Percentiles rank a stretch among this genome's conserved stretches.
phyloP scores from a whole-genome alignment of 169 alveolate species.

The Eimeria praecox region DNA sequence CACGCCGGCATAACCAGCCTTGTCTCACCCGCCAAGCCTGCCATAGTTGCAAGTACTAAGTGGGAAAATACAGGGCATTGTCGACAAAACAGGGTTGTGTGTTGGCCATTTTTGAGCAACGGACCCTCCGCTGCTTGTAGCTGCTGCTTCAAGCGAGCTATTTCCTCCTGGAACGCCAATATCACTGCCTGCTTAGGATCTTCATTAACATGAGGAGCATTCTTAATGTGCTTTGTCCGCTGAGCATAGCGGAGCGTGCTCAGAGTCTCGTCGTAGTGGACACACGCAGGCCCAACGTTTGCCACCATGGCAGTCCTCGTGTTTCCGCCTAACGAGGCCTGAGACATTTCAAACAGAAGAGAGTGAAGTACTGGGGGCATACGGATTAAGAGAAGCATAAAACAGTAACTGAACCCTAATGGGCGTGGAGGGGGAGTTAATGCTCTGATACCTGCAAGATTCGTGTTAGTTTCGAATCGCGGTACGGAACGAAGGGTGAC shows the following conservation, averaged over 20 bases:
- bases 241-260: constrained; percentile 94
- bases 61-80: neutral
- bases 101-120: neutral
- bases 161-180: constrained; percentile 91
- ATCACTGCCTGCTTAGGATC: constrained; percentile 94
- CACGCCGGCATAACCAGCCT: neutral
- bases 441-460: constrained; percentile 86
- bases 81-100: neutral
- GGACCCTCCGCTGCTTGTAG: constrained; percentile 82
- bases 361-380: neutral
- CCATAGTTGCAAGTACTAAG: neutral
- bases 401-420: neutral
- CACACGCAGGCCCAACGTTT: constrained; percentile 95
- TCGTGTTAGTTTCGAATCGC: constrained; percentile 96
- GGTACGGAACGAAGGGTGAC: constrained; percentile 94
- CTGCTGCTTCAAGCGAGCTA: constrained; percentile 86
- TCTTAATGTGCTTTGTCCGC: constrained; percentile 94
- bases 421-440: neutral
- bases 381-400: neutral
- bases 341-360: neutral
- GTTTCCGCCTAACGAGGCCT: constrained; percentile 96
- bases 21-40: neutral
- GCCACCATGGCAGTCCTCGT: constrained; percentile 96
- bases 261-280: constrained; percentile 95
- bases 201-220: constrained; percentile 94